Conservation (phyloP, 768 basidiomycete species). For the Podaxis sp. region DNA sequence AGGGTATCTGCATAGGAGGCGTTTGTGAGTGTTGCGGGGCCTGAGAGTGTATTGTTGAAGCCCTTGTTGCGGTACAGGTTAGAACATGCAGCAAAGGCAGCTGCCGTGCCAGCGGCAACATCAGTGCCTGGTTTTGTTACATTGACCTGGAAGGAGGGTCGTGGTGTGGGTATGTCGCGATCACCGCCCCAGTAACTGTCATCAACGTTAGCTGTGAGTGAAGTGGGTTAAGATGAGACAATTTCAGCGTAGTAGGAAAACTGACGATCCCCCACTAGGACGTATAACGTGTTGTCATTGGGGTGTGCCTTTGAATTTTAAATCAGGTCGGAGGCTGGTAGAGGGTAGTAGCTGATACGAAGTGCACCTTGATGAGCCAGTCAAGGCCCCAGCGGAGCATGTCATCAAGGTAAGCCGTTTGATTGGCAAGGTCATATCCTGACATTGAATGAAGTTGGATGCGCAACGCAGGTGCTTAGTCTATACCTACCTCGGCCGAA, state of each 20-base stretch:
- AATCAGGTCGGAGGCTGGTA: conserved; percentile 1
- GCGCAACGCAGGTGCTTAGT: not conserved
- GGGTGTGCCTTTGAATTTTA: conserved; percentile 74
- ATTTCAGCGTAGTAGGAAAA: conserved; percentile 8
- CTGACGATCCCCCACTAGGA: conserved; percentile 71
- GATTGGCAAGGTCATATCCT: conserved; percentile 85
- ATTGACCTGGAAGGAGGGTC: conserved; percentile 81
- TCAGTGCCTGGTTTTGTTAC: conserved; percentile 85
- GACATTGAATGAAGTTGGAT: conserved; percentile 3
- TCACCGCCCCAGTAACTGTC: conserved; percentile 92
- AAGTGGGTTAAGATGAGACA: conserved; percentile 9
- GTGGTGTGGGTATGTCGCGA: conserved; percentile 66
- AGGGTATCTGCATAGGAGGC: conserved; percentile 70
- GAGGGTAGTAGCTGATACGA: conserved; percentile 1
- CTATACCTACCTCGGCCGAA: conserved; percentile 64
- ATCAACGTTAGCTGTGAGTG: conserved; percentile 52
- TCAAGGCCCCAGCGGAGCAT: conserved; percentile 90
- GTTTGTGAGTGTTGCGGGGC: conserved; percentile 70
- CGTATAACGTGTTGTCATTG: conserved; percentile 65
- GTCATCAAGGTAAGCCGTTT: conserved; percentile 88
- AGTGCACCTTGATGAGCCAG: conserved; percentile 82
- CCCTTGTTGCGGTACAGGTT: conserved; percentile 68
- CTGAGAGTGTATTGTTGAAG: conserved; percentile 53
- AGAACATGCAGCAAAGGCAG: conserved; percentile 87
- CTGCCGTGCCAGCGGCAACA: conserved; percentile 78